Conservation (phyloP, 768 basidiomycete genomes). For the Strobilomyces dryophilus region DNA sequence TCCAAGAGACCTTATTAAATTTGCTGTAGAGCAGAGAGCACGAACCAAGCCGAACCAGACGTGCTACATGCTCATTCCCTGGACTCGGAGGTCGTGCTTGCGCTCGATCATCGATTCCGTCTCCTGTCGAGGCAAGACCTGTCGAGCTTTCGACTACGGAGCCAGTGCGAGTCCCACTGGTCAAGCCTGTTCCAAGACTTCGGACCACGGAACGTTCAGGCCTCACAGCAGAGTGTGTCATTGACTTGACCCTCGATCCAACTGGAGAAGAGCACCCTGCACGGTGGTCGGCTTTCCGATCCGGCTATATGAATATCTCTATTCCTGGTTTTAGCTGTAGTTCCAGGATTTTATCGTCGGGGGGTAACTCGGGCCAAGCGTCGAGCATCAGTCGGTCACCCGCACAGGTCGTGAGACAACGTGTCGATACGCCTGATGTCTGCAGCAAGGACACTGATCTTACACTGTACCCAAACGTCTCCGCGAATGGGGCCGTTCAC, state of each 20-base stretch:
- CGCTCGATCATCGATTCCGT: neutral
- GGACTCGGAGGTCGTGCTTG: neutral
- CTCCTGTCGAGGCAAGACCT: neutral
- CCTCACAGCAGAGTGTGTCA: neutral
- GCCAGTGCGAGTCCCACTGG: neutral
- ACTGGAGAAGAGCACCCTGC: neutral
- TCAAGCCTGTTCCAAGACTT: neutral
- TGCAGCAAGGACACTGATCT: neutral
- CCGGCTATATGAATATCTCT: slow-evolving; percentile 19
- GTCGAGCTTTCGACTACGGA: neutral
- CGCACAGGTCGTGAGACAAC: neutral
- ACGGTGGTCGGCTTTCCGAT: slow-evolving; percentile 26
- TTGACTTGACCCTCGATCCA: slow-evolving; percentile 9
- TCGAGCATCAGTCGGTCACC: neutral
- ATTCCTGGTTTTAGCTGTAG: neutral
- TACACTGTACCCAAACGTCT: neutral
- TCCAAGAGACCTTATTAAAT: slow-evolving; percentile 1
- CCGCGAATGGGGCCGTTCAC: neutral
- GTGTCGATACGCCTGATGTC: neutral
- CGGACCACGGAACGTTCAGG: neutral
- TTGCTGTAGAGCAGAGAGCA: slow-evolving; percentile 10
- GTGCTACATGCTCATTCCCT: neutral
- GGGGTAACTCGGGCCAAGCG: neutral
- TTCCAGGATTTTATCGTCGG: neutral
- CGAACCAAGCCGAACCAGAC: slow-evolving; percentile 4